Evolutionary conservation across 1,284 basidiomycete species (phyloP).

Genomic region (Inonotus obliquus): DNA sequence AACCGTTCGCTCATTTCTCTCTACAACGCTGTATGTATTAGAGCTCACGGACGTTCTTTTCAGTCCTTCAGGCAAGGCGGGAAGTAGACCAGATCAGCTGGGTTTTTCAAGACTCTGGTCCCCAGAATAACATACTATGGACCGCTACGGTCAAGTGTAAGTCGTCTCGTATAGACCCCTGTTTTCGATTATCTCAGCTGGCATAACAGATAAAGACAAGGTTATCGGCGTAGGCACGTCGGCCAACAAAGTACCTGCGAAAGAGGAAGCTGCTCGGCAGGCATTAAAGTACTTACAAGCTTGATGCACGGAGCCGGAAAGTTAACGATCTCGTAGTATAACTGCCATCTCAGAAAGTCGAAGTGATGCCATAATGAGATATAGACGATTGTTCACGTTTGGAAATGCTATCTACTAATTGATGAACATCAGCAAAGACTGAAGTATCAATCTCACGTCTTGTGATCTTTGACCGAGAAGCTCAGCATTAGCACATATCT

Average conservation of each 20-base stretch:
- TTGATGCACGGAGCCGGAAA: no score
- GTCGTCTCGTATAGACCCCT: slow-evolving; percentile 18
- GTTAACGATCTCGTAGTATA: no score
- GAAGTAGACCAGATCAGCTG: slow-evolving; percentile 34
- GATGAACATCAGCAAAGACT: no score
- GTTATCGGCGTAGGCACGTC: slow-evolving; percentile 42
- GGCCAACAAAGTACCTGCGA: slow-evolving; percentile 41
- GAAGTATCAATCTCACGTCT: no score
- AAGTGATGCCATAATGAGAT: no score
- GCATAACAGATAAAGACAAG: slow-evolving; percentile 40
- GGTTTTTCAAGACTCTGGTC: slow-evolving; percentile 36
- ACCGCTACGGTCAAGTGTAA: slow-evolving; percentile 50
- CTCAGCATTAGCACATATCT: no score
- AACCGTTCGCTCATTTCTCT: slow-evolving; percentile 38
- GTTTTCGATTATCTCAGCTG: neutral
- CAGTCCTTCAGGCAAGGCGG: slow-evolving; percentile 40
- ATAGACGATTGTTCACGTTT: no score
- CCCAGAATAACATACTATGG: slow-evolving; percentile 41
- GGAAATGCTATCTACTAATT: no score
- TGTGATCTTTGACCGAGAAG: no score
- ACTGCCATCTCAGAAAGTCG: no score
- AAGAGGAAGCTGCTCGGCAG: slow-evolving; percentile 47
- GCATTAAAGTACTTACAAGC: slow-evolving; percentile 26
- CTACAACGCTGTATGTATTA: neutral
- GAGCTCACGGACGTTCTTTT: neutral